Base-by-base conservation (phyloP, 2,329 filamentous ascomycete species). In the Diaporthe nobilis region DNA sequence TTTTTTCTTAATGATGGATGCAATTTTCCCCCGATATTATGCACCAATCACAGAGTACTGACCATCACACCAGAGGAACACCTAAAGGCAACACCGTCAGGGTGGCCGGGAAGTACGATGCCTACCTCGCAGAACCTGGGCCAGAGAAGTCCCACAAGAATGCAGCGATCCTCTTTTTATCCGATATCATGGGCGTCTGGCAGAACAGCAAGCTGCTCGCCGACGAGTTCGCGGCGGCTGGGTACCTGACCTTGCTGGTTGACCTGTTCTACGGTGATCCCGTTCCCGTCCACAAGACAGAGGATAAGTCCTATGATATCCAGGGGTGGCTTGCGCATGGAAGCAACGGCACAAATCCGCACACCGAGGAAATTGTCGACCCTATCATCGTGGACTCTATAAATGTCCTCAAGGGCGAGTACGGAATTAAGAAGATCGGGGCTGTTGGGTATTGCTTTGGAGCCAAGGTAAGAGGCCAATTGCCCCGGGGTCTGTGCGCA, bases 381-480 rank as follows among this genome's bases (percentile, higher is more conserved):
- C 20, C 31, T 12, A 60, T 60, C 20, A 39, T 60, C 34, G 31
- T 60, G 9, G 34, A 60, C 20, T n/a, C 57, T 15, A 60, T 60
- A 17, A n/a, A 39, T 39, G 31, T 39, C 20, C 57, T 60, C 31
- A 37, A 12, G 57, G 20, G 31, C 9, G 57, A 60, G 20, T 60
- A 60, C 8, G 57, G 57, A 1, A 15, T 60, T 2, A 60, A n/a
- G 12, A 60, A 2, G 22, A 10, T 39, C 20, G 57, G 57, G 20
- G 57, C 57, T 60, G 31, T 60, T 12, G 57, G 57, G 10, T 60
- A 39, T 20, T 60, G 57, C 34, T 60, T 60, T n/a, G 57, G 57
- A 39, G 57, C 57, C 2, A 60, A 60, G 57, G 57, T 60, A 25
- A 60, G 57, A 39, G 22, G 10, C 25, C 9, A 28, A 28, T 13